Percentiles rank a stretch among this genome's conserved stretches.
These are phyloP conservation scores for Psidium guajava DNA, from an alignment of 345 rosid species.

Conservation along the genomic window DNA sequence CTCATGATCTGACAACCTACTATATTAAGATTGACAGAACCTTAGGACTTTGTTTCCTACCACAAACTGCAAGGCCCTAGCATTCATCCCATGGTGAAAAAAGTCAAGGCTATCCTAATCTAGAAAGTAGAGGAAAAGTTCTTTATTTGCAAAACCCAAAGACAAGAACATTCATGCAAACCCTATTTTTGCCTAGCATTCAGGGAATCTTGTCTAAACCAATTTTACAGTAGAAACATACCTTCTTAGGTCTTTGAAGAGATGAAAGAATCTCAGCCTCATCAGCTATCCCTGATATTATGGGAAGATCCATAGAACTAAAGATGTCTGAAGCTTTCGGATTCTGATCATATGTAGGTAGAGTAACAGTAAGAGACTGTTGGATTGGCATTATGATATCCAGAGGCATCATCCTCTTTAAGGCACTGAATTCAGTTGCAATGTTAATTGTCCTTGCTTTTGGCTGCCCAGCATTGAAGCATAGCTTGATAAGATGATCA, in stretches of 20 bases:
- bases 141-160: not conserved
- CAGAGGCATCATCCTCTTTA: conserved; percentile 95
- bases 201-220: not conserved
- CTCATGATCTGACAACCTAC: not conserved
- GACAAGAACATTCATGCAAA: not conserved
- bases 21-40: not conserved
- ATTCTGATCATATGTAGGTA: conserved; percentile 49
- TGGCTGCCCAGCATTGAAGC: conserved; percentile 85
- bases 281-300: conserved; percentile 77
- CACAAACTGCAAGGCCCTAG: not conserved
- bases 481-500: conserved; percentile 84
- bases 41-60: not conserved
- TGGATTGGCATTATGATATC: conserved; percentile 89
- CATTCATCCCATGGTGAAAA: not conserved
- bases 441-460: conserved; percentile 72
- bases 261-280: conserved; percentile 99
- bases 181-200: not conserved
- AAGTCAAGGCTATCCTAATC: not conserved
- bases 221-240: conserved; percentile 8
- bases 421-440: conserved; percentile 89
- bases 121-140: not conserved
- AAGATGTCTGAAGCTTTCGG: conserved; percentile 54
- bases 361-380: conserved; percentile 82
- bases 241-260: conserved; percentile 92
- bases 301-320: conserved; percentile 72